Evolutionary conservation across 768 basidiomycete genomes (phyloP).

Genomic region (Podaxis sp.): DNA sequence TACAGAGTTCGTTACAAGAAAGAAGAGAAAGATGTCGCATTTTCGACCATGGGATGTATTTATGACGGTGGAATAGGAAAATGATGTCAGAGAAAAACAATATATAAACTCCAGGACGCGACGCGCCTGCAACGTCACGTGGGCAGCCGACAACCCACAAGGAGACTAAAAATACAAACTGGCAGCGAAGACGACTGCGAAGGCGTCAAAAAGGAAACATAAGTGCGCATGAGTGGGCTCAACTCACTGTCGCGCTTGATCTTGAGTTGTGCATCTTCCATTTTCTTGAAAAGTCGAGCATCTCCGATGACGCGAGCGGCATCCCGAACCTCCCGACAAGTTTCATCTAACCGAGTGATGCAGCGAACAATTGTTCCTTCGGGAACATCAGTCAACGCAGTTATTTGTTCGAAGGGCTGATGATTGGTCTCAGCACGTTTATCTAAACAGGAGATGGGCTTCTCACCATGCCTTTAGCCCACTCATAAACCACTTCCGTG

Average conservation of each 20-base stretch:
- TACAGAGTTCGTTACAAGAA: not conserved
- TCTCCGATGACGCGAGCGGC: conserved; percentile 98
- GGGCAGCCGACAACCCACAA: not conserved
- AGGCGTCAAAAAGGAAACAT: conserved; percentile 6
- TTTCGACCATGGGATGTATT: not conserved
- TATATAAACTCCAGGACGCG: conserved; percentile 16
- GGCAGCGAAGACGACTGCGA: conserved; percentile 78
- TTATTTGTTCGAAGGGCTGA: conserved; percentile 96
- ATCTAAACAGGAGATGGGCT: not conserved
- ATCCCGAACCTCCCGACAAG: conserved; percentile 94
- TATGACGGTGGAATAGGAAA: not conserved
- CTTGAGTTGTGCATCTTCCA: conserved; percentile 92
- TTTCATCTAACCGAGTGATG: conserved; percentile 95
- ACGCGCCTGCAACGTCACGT: not conserved
- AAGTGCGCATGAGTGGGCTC: not conserved
- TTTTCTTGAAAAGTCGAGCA: conserved; percentile 93
- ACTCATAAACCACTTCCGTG: conserved; percentile 97
- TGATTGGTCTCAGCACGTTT: not conserved
- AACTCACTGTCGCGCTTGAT: conserved; percentile 95
- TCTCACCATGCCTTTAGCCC: conserved; percentile 97
- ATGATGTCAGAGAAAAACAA: conserved; percentile 10
- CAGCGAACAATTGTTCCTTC: conserved; percentile 97
- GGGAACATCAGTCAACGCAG: conserved; percentile 86
- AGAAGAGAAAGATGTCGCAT: not conserved
- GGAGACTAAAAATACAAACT: conserved; percentile 74